A percentile compares a stretch with the other conserved stretches of the same genome.
Conservation (phyloP, 2,329 filamentous ascomycete genomes). For the Botrytis paeoniae region DNA sequence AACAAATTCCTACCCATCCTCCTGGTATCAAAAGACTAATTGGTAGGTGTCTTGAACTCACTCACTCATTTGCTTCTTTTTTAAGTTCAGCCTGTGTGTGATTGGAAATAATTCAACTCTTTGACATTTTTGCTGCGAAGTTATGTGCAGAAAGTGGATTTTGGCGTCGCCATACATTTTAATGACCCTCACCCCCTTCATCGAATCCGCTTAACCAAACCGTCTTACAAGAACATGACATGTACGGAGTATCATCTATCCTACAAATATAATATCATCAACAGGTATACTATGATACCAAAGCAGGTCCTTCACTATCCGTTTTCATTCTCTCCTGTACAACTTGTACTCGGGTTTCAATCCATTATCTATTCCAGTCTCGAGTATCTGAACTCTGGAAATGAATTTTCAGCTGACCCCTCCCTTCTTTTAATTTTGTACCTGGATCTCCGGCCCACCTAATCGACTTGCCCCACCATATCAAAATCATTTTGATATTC, state of each 20-base stretch:
- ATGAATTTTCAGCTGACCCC: not conserved
- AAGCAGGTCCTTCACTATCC: not conserved
- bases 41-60: not conserved
- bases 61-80: not conserved
- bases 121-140: not conserved
- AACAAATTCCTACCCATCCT: not conserved
- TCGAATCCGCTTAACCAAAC: not conserved
- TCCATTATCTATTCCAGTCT: not conserved
- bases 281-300: not conserved
- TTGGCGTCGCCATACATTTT: constrained; percentile 5
- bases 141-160: not conserved
- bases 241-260: not conserved
- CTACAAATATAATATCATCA: not conserved
- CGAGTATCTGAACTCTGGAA: not conserved
- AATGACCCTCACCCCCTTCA: constrained; percentile 5
- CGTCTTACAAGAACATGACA: not conserved
- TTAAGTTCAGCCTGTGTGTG: not conserved
- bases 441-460: constrained; percentile 11
- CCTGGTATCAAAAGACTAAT: not conserved
- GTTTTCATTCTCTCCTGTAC: no score
- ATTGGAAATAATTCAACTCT: not conserved
- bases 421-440: not conserved
- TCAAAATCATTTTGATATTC: not conserved
- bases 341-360: not conserved
- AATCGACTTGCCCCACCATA: not conserved